phyloP scores from a whole-genome alignment of 2,329 filamentous ascomycete genomes.

The Eurotiales sp. region DNA sequence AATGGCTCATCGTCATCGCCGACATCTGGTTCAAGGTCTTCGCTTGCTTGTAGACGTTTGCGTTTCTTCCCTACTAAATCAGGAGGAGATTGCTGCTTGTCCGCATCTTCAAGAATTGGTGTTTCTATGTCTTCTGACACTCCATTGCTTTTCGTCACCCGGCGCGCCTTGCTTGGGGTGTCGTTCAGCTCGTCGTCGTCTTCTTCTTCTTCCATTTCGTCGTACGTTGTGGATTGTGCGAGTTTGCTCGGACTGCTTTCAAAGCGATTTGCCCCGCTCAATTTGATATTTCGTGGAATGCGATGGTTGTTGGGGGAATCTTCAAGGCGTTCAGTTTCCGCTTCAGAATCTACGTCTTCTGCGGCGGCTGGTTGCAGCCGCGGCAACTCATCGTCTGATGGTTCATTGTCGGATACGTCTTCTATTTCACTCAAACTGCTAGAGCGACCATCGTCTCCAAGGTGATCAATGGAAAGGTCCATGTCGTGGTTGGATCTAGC shows the following conservation, averaged over 20 bases:
- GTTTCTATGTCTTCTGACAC: slow-evolving; percentile 12
- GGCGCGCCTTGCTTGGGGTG: slow-evolving; percentile 38
- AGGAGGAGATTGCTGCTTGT: slow-evolving; percentile 18
- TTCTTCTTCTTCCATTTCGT: slow-evolving; percentile 50
- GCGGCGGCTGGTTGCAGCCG: slow-evolving; percentile 47
- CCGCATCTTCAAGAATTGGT: slow-evolving; percentile 22
- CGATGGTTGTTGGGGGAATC: slow-evolving; percentile 72
- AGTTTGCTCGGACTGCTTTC: slow-evolving; percentile 76
- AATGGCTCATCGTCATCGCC: slow-evolving; percentile 39
- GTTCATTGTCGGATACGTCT: slow-evolving; percentile 68
- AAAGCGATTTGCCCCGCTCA: slow-evolving; percentile 53
- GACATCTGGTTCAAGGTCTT: slow-evolving; percentile 32
- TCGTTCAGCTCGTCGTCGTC: slow-evolving; percentile 44
- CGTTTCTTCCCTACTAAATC: slow-evolving; percentile 38
- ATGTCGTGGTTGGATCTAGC: slow-evolving; percentile 35
- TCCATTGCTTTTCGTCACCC: slow-evolving; percentile 30
- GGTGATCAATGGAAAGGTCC: slow-evolving; percentile 34
- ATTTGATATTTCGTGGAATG: slow-evolving; percentile 56
- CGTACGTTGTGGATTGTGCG: slow-evolving; percentile 53
- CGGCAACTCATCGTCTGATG: slow-evolving; percentile 49
- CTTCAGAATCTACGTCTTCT: slow-evolving; percentile 71
- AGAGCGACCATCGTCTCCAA: slow-evolving; percentile 66
- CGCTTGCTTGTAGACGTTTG: slow-evolving; percentile 35
- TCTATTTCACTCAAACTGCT: slow-evolving; percentile 93
- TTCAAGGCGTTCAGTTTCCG: slow-evolving; percentile 89